These are phyloP conservation scores for Termitomyces sp. DNA, from an alignment of 768 basidiomycete genomes.

Conservation along the genomic window DNA sequence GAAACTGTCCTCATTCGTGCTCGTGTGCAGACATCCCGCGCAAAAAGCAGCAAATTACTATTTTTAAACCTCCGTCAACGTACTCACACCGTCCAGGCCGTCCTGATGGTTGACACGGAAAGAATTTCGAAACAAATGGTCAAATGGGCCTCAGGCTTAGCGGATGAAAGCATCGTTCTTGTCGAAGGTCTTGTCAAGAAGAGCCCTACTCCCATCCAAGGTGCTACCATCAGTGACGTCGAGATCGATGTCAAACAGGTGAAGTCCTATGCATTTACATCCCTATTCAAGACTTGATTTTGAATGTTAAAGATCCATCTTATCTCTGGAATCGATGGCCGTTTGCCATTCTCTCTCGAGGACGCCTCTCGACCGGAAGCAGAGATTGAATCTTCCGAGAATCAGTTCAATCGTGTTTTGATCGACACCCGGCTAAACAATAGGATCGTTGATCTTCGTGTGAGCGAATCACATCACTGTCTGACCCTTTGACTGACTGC, in stretches of 20 bases:
- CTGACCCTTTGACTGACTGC: background rate
- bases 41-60: conserved; percentile 93
- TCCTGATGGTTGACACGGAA: conserved; percentile 65
- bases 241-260: conserved; percentile 87
- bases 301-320: conserved; percentile 59
- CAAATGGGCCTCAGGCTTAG: conserved; percentile 78
- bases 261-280: background rate
- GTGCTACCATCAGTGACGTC: conserved; percentile 80
- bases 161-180: conserved; percentile 87
- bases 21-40: conserved; percentile 85
- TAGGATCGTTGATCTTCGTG: conserved; percentile 90
- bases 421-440: conserved; percentile 94
- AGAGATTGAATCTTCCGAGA: conserved; percentile 53
- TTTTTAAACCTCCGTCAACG: conserved; percentile 92
- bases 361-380: conserved; percentile 85
- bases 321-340: conserved; percentile 70
- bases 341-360: conserved; percentile 87
- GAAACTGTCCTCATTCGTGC: conserved; percentile 82
- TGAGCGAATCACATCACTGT: conserved; percentile 28
- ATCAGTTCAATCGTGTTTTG: conserved; percentile 74
- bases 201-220: conserved; percentile 84
- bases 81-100: conserved; percentile 80
- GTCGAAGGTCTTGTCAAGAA: conserved; percentile 81
- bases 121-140: conserved; percentile 96
- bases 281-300: background rate